These are phyloP conservation scores for Blumeriella jaapii DNA, from an alignment of 2,329 filamentous ascomycete species.

Conservation along the genomic window DNA sequence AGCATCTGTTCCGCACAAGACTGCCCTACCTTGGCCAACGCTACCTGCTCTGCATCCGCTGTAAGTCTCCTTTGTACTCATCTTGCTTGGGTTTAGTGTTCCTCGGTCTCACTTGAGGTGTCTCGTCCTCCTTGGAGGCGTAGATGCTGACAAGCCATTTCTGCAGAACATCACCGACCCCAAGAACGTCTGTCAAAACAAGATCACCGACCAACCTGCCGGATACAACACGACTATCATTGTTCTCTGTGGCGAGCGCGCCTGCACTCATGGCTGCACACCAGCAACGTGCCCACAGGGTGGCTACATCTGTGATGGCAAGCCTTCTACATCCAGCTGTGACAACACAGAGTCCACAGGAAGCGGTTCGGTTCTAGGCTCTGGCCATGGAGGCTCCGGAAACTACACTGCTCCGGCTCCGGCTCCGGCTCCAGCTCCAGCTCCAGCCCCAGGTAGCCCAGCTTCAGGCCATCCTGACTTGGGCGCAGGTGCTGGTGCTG, in stretches of 20 bases:
- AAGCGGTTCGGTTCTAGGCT: background rate
- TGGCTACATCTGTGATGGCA: background rate
- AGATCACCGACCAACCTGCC: too few relatives aligned
- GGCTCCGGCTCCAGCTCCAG: background rate
- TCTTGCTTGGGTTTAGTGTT: too few relatives aligned
- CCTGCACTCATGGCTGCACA: background rate
- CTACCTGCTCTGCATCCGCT: slow-evolving; percentile 31
- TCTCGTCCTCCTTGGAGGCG: too few relatives aligned
- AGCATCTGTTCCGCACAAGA: slow-evolving; percentile 42
- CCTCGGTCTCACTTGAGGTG: too few relatives aligned
- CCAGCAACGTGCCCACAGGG: background rate
- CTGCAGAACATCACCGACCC: slow-evolving; percentile 9
- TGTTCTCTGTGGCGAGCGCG: background rate
- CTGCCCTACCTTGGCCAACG: slow-evolving; percentile 36
- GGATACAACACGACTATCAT: background rate
- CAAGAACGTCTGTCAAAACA: slow-evolving; percentile 1
- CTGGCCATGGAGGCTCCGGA: slow-evolving; percentile 1
- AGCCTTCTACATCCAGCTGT: slow-evolving; percentile 1
- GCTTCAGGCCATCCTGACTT: too few relatives aligned
- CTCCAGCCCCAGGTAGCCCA: background rate
- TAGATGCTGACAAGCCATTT: too few relatives aligned
- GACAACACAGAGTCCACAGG: slow-evolving; percentile 1
- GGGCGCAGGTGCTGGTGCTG: too few relatives aligned
- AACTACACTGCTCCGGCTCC: background rate
- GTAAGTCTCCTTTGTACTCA: too few relatives aligned